Evolutionary conservation across 495 filamentous ascomycete species (phyloP).

Genomic region (Cryomyces minteri): DNA sequence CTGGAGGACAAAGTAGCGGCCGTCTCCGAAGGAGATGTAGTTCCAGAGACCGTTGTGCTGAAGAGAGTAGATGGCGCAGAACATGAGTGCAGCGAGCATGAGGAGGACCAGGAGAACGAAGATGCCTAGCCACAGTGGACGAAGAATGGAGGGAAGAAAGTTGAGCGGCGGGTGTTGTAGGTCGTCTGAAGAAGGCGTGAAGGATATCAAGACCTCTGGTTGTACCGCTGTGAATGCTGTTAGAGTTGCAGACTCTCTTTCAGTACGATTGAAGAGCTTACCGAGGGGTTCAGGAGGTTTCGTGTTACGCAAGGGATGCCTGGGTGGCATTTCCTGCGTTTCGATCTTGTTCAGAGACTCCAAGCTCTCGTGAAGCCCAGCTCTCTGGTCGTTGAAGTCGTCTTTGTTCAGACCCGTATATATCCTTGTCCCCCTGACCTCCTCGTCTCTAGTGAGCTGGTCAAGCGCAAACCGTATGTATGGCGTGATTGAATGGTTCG

Average conservation of each 20-base stretch:
- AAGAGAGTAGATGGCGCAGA: slow-evolving; percentile 55
- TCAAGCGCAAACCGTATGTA: slow-evolving; percentile 59
- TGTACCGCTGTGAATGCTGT: slow-evolving; percentile 1
- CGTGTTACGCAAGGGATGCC: not conserved
- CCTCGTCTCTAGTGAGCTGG: slow-evolving; percentile 49
- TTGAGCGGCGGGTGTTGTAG: slow-evolving; percentile 35
- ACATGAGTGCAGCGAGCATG: slow-evolving; percentile 53
- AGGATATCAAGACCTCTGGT: slow-evolving; percentile 31
- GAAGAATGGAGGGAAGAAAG: slow-evolving; percentile 48
- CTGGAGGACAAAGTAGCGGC: slow-evolving; percentile 70
- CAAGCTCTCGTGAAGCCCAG: too few relatives aligned
- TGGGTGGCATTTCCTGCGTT: not conserved
- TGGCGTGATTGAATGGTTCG: slow-evolving; percentile 22
- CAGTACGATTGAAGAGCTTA: not conserved
- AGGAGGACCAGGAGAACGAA: slow-evolving; percentile 42
- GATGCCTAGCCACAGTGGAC: slow-evolving; percentile 36
- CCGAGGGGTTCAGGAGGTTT: not conserved
- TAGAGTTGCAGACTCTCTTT: not conserved
- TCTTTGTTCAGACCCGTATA: slow-evolving; percentile 2
- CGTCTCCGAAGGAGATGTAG: slow-evolving; percentile 45
- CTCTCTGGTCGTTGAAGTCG: slow-evolving; percentile 2
- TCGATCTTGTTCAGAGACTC: too few relatives aligned
- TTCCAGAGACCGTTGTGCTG: slow-evolving; percentile 41
- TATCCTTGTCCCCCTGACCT: slow-evolving; percentile 18
- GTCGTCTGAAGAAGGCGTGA: slow-evolving; percentile 27